Percentiles rank a stretch among this genome's conserved stretches.
Evolutionary conservation across 1,139 yeast species (phyloP).

Genomic region (Saccharomyces hybrid): DNA sequence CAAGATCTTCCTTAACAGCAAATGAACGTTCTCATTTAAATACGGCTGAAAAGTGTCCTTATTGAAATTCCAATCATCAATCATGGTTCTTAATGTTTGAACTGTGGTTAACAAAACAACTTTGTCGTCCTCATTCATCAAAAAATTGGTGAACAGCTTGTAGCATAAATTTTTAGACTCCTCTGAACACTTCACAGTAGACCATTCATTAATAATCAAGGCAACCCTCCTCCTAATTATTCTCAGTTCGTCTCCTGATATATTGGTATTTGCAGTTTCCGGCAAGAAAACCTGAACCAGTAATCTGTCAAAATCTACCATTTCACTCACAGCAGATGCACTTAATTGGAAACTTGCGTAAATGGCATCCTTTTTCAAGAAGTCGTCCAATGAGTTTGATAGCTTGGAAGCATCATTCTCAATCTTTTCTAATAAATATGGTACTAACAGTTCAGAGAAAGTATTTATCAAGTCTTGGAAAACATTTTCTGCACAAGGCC

Average conservation of each 20-base stretch:
- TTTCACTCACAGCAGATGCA: constrained; percentile 55
- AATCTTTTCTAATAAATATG: constrained; percentile 56
- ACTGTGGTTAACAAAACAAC: constrained; percentile 73
- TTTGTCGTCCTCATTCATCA: constrained; percentile 47
- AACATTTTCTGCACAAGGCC: constrained; percentile 84
- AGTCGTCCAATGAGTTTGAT: constrained; percentile 38
- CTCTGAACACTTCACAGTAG: constrained; percentile 54
- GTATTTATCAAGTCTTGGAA: constrained; percentile 65
- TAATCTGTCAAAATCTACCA: constrained; percentile 55
- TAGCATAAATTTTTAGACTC: constrained; percentile 56
- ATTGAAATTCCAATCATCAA: constrained; percentile 84
- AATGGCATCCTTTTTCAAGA: constrained; percentile 69
- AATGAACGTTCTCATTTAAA: constrained; percentile 44
- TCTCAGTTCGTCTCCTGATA: constrained; percentile 33
- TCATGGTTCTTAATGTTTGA: constrained; percentile 56
- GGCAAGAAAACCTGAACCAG: constrained; percentile 59
- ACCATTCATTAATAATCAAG: constrained; percentile 74
- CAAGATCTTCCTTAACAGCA: constrained; percentile 40
- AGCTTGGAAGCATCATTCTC: constrained; percentile 36
- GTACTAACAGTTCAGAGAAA: constrained; percentile 56
- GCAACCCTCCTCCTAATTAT: constrained; percentile 75
- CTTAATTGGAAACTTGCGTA: constrained; percentile 77
- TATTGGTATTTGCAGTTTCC: constrained; percentile 37
- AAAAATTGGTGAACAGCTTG: constrained; percentile 39
- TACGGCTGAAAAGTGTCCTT: constrained; percentile 61